Evolutionary conservation across 768 basidiomycete genomes (phyloP), one percentile per base, ranked within the genome.

Genomic region (Kwoniella botswanensis): DNA sequence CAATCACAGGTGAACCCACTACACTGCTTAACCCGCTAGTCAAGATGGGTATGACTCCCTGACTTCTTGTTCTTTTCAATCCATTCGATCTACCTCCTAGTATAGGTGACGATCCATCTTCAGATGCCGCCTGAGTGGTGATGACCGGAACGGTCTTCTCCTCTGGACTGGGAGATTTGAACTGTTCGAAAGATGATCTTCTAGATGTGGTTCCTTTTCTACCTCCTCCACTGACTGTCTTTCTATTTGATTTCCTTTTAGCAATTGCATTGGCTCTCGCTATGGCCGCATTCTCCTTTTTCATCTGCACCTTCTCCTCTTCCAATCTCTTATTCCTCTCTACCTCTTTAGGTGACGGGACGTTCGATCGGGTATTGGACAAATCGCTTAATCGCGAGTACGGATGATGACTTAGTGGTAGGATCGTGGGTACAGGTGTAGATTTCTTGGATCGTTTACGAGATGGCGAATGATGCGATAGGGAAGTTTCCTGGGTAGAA

Each of bases 11-110:
- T 6, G 68, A 41, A 1, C 66, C 72, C 17, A 29, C 53, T 18
- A 71, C 42, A 4, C 70, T 24, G 42, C 68, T 70, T 11, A 71
- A 58, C 3, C 65, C 15, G 9, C 35, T 26, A 1, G 76, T 74
- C 4, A 68, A 70, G 22, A 77, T 67, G 18, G 69, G 55, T 11
- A 71, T 29, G 1, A 73, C 58, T 24, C 76, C 76, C 7, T 59
- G 56, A 26, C 70, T 72, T 52, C 76, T 58, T 11, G 76, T 77
- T 35, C 76, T 65, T 44, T 77, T 77, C 64, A 77, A 41, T 12
- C 68, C 60, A 22, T 55, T 46, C 24, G 67, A 22, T n/a, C 59
- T 55, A 6, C 42, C 12, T 0, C 53, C 67, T 55, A 62, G 18
- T 3, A 43, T 4, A 5, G 71, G 66, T 4, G 68, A 41, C 17